Conservation (phyloP, 2,329 filamentous ascomycete species). For the Xylaria sp. region DNA sequence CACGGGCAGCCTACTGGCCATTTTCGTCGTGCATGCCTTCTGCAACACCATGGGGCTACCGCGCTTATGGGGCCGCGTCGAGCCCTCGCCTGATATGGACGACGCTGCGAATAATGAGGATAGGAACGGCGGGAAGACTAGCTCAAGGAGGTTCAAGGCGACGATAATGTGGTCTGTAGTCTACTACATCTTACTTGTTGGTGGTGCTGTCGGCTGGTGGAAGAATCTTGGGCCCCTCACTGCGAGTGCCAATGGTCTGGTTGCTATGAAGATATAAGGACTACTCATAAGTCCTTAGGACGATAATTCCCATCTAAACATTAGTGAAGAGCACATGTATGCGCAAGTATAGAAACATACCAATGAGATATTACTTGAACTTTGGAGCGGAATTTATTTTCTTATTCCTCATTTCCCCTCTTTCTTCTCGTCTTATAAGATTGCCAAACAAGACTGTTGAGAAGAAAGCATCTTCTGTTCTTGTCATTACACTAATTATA, state of each 20-base stretch:
- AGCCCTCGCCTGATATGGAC: constrained; percentile 54
- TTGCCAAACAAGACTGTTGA: constrained; percentile 7
- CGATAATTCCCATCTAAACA: neutral
- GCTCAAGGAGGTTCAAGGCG: constrained; percentile 47
- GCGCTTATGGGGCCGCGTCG: constrained; percentile 82
- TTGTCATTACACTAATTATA: constrained; percentile 18
- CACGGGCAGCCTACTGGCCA: constrained; percentile 82
- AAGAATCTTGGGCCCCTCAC: constrained; percentile 78
- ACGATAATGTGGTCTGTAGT: constrained; percentile 73
- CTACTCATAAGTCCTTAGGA: neutral
- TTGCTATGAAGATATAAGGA: constrained; percentile 46
- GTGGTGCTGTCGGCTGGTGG: constrained; percentile 78
- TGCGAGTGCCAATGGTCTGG: constrained; percentile 65
- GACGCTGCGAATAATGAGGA: constrained; percentile 39
- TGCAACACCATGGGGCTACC: constrained; percentile 95
- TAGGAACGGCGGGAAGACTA: constrained; percentile 35
- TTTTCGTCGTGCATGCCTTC: constrained; percentile 82
- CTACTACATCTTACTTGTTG: constrained; percentile 82
- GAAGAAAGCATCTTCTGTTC: constrained; percentile 9
- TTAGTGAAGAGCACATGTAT: neutral
- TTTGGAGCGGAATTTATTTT: constrained; percentile 18
- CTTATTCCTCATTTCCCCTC: neutral
- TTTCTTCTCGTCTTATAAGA: neutral
- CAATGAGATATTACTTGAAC: neutral
- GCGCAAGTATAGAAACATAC: constrained; percentile 2